Evolutionary conservation across 73 alveolate genomes (phyloP), one percentile per base, ranked within the genome.

Genomic region (Blepharisma japonicum): DNA sequence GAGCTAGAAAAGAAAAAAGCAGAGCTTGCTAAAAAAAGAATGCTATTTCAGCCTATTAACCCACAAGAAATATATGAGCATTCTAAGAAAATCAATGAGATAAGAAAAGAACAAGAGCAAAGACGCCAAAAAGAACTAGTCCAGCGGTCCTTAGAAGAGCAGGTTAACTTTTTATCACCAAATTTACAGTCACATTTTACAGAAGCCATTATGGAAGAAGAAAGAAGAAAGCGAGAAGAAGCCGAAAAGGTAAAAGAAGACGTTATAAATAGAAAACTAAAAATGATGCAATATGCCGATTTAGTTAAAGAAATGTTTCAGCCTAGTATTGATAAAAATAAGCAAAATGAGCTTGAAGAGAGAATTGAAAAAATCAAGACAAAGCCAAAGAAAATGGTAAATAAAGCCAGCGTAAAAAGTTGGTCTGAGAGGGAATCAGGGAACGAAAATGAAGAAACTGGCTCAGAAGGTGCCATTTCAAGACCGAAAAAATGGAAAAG

Each of bases 21-120:
- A 0, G 83, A 54, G 14, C 55, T 51, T 6, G 83, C 68, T 6
- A 68, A 77, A 77, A 68, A 77, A 54, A 27, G 71, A 68, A 72
- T 51, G 23, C 55, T 20, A 0, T 49, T 55, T 7, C 67, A 56
- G 55, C 38, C 80, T 6, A 14, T 25, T 18, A 48, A 78, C n/a
- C 48, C 67, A 21, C 9, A 38, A 25, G 71, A 50, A 78, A 46
- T 27, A 6, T 20, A 78, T 6, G 85, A 78, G 45, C 74, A 61
- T 61, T 61, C 47, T 8, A 61, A 61, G 46, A 61, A 61, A 61
- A n/a, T 14, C 23, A 39, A 61, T 8, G 74, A 61, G 5, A 61
- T 61, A 8, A 14, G 47, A 5, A n/a, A 39, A 20, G 74, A 61
- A 61, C 74, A 61, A 25, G 74, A 61, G 46, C 23, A 61, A 14